Evolutionary conservation across 768 basidiomycete genomes (phyloP), one percentile per base, ranked within the genome.

Genomic region (Tylopilus vinaceipallidus): DNA sequence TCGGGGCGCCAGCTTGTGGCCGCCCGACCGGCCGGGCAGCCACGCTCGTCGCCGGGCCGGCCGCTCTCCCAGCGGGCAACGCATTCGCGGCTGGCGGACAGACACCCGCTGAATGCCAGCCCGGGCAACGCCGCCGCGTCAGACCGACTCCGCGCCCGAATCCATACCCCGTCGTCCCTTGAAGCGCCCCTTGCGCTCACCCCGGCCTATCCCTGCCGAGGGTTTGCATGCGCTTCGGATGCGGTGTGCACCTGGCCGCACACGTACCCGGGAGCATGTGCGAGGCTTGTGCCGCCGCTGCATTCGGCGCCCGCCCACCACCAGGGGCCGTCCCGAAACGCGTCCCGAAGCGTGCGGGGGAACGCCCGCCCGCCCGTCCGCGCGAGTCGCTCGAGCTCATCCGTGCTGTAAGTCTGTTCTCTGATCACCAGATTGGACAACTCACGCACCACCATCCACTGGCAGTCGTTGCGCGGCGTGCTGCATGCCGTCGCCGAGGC

Each of bases 161-260:
- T n/a, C 42, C 59, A 0, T 50, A 53, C 39, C 52, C 55, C 2
- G 24, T 51, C 4, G 14, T 45, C 9, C n/a, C n/a, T n/a, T n/a
- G n/a, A n/a, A n/a, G n/a, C 24, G 2, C 30, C 46, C 17, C 16
- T 16, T 19, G 7, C n/a, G 4, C 35, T 8, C n/a, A 29, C 27
- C 9, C 13, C 11, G 6, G 20, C 2, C 3, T 13, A 4, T 9
- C 19, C 11, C n/a, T 11, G 10, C 36, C 2, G 5, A 16, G 42
- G 4, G 42, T 50, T 9, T 63, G 62, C 20, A 45, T 53, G 47
- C 58, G 64, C 37, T 53, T 46, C 7, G 64, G 64, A 6, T 63
- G 62, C 16, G 55, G 58, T 5, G 42, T 36, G 0, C 49, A 44
- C 2, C 11, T 66, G 3, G 42, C 46, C 2, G 2, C 17, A 24